A percentile compares a stretch with the other conserved stretches of the same genome.
These are phyloP conservation scores for Yarrowia galli DNA, from an alignment of 1,139 yeast species.

Conservation along the genomic window DNA sequence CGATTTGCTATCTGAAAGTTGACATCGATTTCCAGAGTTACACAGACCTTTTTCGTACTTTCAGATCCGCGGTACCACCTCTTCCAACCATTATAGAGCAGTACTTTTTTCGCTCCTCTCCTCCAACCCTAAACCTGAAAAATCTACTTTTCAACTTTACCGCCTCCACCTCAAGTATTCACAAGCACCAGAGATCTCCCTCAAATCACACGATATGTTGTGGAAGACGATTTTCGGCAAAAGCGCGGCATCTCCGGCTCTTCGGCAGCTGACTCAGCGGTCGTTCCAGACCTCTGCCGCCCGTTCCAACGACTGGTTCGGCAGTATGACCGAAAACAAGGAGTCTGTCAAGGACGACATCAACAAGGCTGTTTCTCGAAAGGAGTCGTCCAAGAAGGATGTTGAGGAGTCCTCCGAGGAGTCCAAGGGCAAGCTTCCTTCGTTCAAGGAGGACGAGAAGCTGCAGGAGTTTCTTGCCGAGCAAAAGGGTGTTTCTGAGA, in stretches of 20 bases:
- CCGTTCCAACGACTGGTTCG: conserved; percentile 32
- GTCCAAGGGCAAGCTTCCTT: conserved; percentile 10
- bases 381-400: not conserved
- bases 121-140: too few species aligned
- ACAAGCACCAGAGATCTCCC: too few species aligned
- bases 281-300: conserved; percentile 5
- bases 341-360: not conserved
- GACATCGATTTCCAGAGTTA: too few species aligned
- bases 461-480: conserved; percentile 16
- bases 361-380: not conserved
- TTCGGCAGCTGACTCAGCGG: conserved; percentile 5
- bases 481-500: conserved; percentile 14
- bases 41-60: too few species aligned
- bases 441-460: conserved; percentile 7
- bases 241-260: conserved; percentile 1
- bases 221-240: conserved; percentile 4
- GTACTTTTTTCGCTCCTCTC: too few species aligned
- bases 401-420: not conserved
- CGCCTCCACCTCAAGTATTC: too few species aligned
- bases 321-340: conserved; percentile 35
- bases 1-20: too few species aligned
- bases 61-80: too few species aligned
- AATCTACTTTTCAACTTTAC: too few species aligned
- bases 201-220: not conserved
- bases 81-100: too few species aligned